Base-by-base conservation (phyloP, 2,329 filamentous ascomycete genomes). In the Colletotrichum sp. region DNA sequence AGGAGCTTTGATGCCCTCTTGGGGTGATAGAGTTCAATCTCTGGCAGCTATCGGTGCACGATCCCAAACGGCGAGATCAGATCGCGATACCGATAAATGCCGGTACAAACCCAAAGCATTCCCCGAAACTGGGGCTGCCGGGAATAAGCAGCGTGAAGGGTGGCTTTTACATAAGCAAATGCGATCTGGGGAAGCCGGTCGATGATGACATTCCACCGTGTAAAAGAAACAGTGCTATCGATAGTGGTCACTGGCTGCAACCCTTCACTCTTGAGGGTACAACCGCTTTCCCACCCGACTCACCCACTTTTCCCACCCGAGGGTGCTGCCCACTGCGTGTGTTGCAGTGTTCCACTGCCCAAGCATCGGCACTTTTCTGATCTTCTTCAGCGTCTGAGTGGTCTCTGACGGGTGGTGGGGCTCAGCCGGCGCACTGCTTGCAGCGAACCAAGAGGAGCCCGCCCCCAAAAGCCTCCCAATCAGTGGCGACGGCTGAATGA, bases 151-250 rank as follows among this genome's bases (percentile, higher is more conserved):
- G 8, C 62, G 24, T 3, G 15, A 24, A 63, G 16, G n/a, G 59
- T 34, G 18, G 59, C 26, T 34, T 63, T 63, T 63, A 64, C 62
- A 64, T 64, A 44, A 64, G n/a, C 62, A 64, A 32, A 6, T 8
- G 44, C 59, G 55, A 74, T 76, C 70, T 74, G 74, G 74, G 70
- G 59, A 76, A 69, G 64, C 59, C 8, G 49, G 59, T 49, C 59
- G 16, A 73, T 76, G 57, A 74, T 73, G 70, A 74, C 59, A 62
- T 73, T 16, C 3, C 13, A 59, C 74, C 34, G 74, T 76, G 24
- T 16, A 12, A 34, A 8, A 5, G 2, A 7, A n/a, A 34, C 70
- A 32, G 70, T 76, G 26, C n/a, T 44, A 28, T 64, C 55, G 21
- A 26, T 39, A 16, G 12, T 44, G 12, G 28, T 13, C 49, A n/a